A percentile compares a stretch with the other conserved stretches of the same genome.
These are phyloP conservation scores for Backusella liffmaniae DNA, from an alignment of 192 early-diverging fungal genomes.

Conservation along the genomic window DNA sequence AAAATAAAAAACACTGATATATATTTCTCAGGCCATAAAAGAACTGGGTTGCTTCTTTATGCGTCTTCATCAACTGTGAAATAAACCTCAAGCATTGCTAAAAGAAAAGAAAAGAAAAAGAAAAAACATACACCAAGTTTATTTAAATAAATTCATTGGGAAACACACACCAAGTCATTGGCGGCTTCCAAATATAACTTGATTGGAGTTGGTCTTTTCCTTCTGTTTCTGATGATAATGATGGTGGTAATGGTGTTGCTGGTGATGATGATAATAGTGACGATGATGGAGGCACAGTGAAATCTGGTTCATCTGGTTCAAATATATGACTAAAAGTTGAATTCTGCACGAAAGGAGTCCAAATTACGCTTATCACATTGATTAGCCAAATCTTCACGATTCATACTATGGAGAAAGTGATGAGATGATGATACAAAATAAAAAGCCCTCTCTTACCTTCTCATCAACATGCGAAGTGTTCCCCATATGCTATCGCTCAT, in stretches of 20 bases:
- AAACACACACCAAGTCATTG: slow-evolving; percentile 11
- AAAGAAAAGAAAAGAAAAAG: no score
- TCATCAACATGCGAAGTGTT: slow-evolving; percentile 69
- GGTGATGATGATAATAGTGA: no score
- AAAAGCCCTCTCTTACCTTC: slow-evolving; percentile 14
- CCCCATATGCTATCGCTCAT: slow-evolving; percentile 82
- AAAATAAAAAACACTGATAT: no score
- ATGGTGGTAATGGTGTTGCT: no score
- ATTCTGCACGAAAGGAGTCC: slow-evolving; percentile 76
- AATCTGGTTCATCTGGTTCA: neutral
- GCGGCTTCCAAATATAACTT: slow-evolving; percentile 2
- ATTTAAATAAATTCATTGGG: slow-evolving; percentile 17
- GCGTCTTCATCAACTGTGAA: no score
- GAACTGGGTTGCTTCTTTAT: no score
- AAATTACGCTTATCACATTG: slow-evolving; percentile 78
- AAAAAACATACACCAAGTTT: neutral
- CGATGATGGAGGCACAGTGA: neutral
- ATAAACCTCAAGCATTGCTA: no score
- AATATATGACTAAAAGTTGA: slow-evolving; percentile 65
- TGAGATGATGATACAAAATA: neutral
- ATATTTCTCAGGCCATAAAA: no score
- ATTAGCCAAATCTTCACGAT: slow-evolving; percentile 78
- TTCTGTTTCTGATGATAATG: neutral
- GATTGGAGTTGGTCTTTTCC: neutral
- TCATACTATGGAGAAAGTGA: slow-evolving; percentile 59